Conservation (phyloP, 768 basidiomycete genomes). For the Omphalotus guepiniiformis region DNA sequence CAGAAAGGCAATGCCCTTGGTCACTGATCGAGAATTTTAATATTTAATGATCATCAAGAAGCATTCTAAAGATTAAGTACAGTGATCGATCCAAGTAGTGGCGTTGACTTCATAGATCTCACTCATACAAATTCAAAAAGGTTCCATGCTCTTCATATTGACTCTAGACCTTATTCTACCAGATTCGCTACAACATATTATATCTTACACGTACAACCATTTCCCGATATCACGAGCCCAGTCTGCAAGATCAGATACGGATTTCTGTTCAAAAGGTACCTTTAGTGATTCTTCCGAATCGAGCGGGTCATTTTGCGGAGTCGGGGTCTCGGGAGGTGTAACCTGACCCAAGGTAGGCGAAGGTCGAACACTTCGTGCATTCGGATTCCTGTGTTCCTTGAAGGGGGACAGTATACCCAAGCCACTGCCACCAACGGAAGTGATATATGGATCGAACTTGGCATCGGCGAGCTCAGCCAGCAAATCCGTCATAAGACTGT, state of each 20-base stretch:
- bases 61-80: too few relatives aligned
- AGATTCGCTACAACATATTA: slow-evolving; percentile 11
- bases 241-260: slow-evolving; percentile 37
- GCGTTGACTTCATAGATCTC: too few relatives aligned
- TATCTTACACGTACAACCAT: slow-evolving; percentile 62
- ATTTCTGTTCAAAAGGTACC: slow-evolving; percentile 39
- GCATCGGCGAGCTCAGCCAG: slow-evolving; percentile 53
- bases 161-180: too few relatives aligned
- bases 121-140: too few relatives aligned
- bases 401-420: slow-evolving; percentile 78
- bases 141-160: too few relatives aligned
- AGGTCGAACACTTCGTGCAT: not conserved
- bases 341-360: slow-evolving; percentile 32
- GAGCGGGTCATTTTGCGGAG: slow-evolving; percentile 23
- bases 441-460: slow-evolving; percentile 81
- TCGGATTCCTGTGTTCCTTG: slow-evolving; percentile 33
- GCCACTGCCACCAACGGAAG: slow-evolving; percentile 90
- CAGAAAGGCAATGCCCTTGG: too few relatives aligned
- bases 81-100: too few relatives aligned
- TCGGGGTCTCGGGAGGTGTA: slow-evolving; percentile 48
- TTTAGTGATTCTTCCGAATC: slow-evolving; percentile 30
- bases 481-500: slow-evolving; percentile 53
- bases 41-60: too few relatives aligned
- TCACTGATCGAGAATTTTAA: too few relatives aligned
- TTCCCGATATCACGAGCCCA: slow-evolving; percentile 54